These are phyloP conservation scores for Backusella morwellensis DNA, from an alignment of 192 early-diverging fungal species.

Conservation along the genomic window DNA sequence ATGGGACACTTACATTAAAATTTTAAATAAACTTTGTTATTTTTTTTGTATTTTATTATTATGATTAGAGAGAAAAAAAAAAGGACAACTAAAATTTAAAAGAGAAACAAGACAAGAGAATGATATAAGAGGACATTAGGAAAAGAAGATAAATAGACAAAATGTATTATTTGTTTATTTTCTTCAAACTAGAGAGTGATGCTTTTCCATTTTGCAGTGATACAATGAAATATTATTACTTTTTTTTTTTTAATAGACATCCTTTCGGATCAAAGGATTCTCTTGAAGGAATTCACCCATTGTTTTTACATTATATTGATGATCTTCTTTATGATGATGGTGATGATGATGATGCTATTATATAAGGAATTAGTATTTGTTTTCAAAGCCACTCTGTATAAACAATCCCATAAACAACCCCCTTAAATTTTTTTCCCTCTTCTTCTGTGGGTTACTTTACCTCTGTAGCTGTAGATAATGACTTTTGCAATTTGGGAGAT, in stretches of 20 bases:
- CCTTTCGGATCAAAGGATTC: slow-evolving; percentile 11
- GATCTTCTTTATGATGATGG: not conserved
- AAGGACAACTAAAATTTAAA: not conserved
- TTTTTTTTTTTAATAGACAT: not conserved
- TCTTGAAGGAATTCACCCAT: slow-evolving; percentile 5
- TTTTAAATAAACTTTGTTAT: not conserved
- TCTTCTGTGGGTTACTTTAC: not conserved
- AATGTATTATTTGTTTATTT: not conserved
- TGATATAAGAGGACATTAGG: not conserved
- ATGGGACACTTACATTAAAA: not conserved
- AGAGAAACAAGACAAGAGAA: not conserved
- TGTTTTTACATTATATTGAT: slow-evolving; percentile 7
- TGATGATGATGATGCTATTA: not conserved
- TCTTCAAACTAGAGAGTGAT: not conserved
- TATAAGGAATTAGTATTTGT: not conserved
- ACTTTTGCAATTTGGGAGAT: not conserved
- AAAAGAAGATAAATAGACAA: not conserved
- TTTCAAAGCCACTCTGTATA: not conserved
- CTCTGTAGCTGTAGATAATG: not conserved
- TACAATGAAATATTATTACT: not conserved
- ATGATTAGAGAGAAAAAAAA: not conserved
- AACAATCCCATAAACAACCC: not conserved
- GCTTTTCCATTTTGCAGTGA: not conserved
- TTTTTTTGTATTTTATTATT: not conserved
- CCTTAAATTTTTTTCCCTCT: not conserved